Conservation (phyloP, 192 early-diverging fungal species). For the Backusella westeae region DNA sequence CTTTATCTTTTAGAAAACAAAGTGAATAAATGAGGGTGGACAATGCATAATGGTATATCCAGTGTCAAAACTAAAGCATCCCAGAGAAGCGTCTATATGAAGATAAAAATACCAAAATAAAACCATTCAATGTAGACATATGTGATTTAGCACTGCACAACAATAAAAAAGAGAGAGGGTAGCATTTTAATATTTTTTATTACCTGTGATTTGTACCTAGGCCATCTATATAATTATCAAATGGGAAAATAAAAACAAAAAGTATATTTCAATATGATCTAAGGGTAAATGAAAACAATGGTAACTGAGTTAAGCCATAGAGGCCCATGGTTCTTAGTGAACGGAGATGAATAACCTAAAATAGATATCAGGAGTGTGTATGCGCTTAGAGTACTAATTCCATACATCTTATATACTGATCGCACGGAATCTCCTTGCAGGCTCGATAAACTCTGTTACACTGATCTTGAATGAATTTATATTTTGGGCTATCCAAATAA, state of each 20-base stretch:
- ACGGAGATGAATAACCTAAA: not conserved
- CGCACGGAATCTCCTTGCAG: not conserved
- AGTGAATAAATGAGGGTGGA: not conserved
- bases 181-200: not conserved
- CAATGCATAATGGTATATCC: not conserved
- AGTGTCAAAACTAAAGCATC: not conserved
- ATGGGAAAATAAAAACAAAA: not conserved
- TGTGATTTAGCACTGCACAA: not conserved
- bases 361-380: constrained; percentile 1
- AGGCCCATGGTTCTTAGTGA: not conserved
- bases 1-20: not conserved
- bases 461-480: not conserved
- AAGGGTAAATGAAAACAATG: not conserved
- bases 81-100: not conserved
- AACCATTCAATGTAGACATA: not conserved
- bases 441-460: not conserved
- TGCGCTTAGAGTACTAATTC: not conserved
- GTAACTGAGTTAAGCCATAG: not conserved
- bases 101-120: not conserved
- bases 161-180: not conserved
- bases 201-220: not conserved
- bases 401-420: not conserved
- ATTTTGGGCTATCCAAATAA: not conserved
- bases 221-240: not conserved
- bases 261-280: not conserved